Evolutionary conservation across 768 basidiomycete genomes (phyloP).

Genomic region (Boletellus ananas): DNA sequence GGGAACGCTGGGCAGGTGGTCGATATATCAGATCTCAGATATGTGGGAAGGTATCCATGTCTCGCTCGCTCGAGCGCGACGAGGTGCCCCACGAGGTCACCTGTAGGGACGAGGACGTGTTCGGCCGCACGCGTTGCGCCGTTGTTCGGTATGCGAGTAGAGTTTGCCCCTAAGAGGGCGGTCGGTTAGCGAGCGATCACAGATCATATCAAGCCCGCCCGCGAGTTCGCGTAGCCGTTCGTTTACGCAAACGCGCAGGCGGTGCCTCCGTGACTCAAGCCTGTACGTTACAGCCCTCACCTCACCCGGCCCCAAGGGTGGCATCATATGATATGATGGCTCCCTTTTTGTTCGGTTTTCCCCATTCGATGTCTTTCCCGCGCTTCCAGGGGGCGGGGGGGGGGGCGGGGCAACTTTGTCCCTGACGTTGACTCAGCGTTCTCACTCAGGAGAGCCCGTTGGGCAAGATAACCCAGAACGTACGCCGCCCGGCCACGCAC

Average conservation of each 20-base stretch:
- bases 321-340: constrained; percentile 7
- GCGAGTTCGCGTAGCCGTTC: constrained; percentile 1
- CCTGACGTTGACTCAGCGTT: constrained; percentile 10
- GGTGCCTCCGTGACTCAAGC: not conserved
- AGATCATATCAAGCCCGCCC: constrained; percentile 16
- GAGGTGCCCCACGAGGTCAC: constrained; percentile 1
- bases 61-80: not conserved
- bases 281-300: too few relatives aligned
- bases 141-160: not conserved
- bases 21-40: constrained; percentile 23
- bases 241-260: not conserved
- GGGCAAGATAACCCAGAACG: not conserved
- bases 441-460: constrained; percentile 1
- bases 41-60: constrained; percentile 16
- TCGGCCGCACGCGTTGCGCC: not conserved
- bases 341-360: not conserved
- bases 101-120: not conserved
- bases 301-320: not conserved
- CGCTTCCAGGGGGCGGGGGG: not conserved
- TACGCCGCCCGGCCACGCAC: not conserved
- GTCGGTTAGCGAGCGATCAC: constrained; percentile 3
- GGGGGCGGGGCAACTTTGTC: constrained; percentile 14
- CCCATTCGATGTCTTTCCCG: constrained; percentile 1
- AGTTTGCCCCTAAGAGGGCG: constrained; percentile 10
- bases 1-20: constrained; percentile 17